Evolutionary conservation across 2,329 filamentous ascomycete species (phyloP).

Genomic region (Cercospora sesami): DNA sequence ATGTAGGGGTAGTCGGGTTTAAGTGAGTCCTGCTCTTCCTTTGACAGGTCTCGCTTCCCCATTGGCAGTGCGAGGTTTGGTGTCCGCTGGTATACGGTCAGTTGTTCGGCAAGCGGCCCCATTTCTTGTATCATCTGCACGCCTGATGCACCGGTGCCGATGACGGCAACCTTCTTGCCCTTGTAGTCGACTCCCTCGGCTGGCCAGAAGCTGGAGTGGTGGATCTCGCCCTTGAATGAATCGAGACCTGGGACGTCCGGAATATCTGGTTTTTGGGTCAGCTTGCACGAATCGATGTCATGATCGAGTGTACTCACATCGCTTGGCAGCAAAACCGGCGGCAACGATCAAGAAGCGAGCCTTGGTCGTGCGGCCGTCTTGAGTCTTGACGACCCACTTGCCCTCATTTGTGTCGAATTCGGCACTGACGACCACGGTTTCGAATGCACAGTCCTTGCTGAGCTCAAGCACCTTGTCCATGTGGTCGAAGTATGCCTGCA

Average conservation of each 20-base stretch:
- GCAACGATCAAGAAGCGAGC: conserved; percentile 56
- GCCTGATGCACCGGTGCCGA: conserved; percentile 65
- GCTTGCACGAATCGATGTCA: background rate
- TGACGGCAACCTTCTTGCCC: conserved; percentile 61
- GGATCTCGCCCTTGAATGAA: conserved; percentile 59
- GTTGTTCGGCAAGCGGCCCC: conserved; percentile 43
- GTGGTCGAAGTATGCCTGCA: conserved; percentile 61
- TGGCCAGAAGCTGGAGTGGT: conserved; percentile 47
- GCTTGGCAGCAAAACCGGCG: conserved; percentile 60
- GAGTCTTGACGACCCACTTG: conserved; percentile 55
- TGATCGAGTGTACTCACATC: conserved; percentile 36
- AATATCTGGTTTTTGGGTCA: conserved; percentile 43
- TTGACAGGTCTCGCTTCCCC: conserved; percentile 52
- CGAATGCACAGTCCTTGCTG: conserved; percentile 59
- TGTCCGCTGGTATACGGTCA: conserved; percentile 66
- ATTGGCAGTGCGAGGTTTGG: conserved; percentile 67
- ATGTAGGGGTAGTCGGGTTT: conserved; percentile 49
- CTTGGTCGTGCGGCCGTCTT: conserved; percentile 53
- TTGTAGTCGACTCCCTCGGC: conserved; percentile 51
- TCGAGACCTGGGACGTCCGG: conserved; percentile 62
- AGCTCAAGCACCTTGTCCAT: conserved; percentile 57
- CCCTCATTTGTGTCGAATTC: conserved; percentile 52
- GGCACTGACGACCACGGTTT: conserved; percentile 56
- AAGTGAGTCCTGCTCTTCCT: conserved; percentile 52
- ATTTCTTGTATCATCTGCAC: conserved; percentile 63